A percentile compares a stretch with the other conserved stretches of the same genome.
Evolutionary conservation across 2,329 filamentous ascomycete species (phyloP).

Genomic region (Fusarium sacchari): DNA sequence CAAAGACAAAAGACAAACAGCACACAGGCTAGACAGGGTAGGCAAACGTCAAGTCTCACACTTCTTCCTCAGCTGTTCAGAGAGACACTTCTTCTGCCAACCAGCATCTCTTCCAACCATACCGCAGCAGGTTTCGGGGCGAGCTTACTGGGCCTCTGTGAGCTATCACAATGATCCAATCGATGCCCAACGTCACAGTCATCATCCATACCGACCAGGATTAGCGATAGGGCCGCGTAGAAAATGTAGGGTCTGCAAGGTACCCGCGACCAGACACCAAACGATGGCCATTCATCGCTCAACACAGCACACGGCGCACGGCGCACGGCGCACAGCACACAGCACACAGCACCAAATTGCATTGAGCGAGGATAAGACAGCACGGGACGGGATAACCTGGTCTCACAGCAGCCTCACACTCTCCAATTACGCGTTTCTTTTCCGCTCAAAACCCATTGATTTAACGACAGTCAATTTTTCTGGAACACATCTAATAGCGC

Average conservation of each 20-base stretch:
- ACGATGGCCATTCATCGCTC: conserved; percentile 1
- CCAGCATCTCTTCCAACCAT: background rate
- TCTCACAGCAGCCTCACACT: conserved; percentile 16
- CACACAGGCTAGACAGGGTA: too few relatives aligned
- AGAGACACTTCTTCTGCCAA: background rate
- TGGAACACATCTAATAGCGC: conserved; percentile 20
- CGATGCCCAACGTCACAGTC: conserved; percentile 7
- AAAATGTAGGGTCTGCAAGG: conserved; percentile 38
- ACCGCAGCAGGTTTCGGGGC: background rate
- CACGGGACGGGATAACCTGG: background rate
- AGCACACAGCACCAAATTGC: background rate
- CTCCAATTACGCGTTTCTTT: conserved; percentile 9
- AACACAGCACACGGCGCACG: conserved; percentile 9
- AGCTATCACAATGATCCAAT: conserved; percentile 31
- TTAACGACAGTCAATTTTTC: conserved; percentile 22
- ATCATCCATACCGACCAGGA: conserved; percentile 21
- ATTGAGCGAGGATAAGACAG: background rate
- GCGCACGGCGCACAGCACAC: too few relatives aligned
- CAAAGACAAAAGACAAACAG: conserved; percentile 21
- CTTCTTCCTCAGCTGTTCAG: background rate
- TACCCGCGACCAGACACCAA: conserved; percentile 37
- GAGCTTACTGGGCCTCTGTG: conserved; percentile 12
- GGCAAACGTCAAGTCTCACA: background rate
- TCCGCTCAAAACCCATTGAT: conserved; percentile 4
- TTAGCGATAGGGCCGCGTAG: conserved; percentile 7